Evolutionary conservation across 345 rosid species (phyloP), one percentile per base, ranked within the genome.

Genomic region (Syzygium oleosum): DNA sequence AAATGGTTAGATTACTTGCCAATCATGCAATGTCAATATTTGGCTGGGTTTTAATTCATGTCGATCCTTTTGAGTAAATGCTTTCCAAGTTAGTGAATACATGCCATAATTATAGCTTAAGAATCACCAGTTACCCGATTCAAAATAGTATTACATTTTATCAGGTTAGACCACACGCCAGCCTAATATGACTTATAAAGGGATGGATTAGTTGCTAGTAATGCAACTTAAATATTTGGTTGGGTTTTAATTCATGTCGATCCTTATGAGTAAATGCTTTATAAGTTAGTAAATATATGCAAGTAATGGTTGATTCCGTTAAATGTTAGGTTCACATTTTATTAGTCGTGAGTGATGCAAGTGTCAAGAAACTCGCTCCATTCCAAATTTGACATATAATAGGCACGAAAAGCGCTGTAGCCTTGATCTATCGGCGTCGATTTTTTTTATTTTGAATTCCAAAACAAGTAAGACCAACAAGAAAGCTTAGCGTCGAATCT

Each of bases 281-380:
- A 31, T 27, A 13, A 61, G 16, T 61, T 61, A n/a, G 34, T 61
- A 6, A 61, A 61, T 61, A 61, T 61, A 9, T n/a, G 17, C 19
- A 61, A 61, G 15, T n/a, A n/a, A 13, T 0, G 1, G 3, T 61
- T n/a, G 34, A 61, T n/a, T n/a, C 19, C 38, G 0, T n/a, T 61
- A n/a, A 34, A 61, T 0, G 38, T 61, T 61, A n/a, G 73, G 15
- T 13, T 61, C 19, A 7, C 73, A 61, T 61, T 61, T 13, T 2
- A n/a, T 27, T 14, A 61, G 14, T 4, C 5, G 1, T 61, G 15
- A 61, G 7, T 61, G 38, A 61, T 61, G 9, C 38, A n/a, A 61
- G 73, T 14, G 34, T 9, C 19, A 61, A n/a, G 34, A n/a, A 61
- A 61, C 19, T 61, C 17, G 3, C 73, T 61, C 73, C 0, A 61